phyloP scores from a whole-genome alignment of 2,329 filamentous ascomycete genomes.

The Raffaelea albimanens region DNA sequence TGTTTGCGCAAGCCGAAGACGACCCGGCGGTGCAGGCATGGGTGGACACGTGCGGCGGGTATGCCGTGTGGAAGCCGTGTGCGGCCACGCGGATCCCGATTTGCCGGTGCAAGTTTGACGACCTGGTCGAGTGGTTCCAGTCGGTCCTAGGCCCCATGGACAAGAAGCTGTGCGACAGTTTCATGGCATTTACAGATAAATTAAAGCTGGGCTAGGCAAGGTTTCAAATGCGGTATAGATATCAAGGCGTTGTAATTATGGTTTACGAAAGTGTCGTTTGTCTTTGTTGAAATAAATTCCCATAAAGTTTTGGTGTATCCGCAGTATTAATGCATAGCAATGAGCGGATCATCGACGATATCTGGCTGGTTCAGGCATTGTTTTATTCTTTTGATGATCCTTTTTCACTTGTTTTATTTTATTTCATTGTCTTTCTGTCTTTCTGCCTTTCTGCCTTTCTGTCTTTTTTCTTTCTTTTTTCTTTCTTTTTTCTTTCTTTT shows the following conservation, averaged over 20 bases:
- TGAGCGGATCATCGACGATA: too few species aligned
- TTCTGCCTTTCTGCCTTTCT: background rate
- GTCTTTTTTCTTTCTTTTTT: background rate
- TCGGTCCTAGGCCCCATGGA: background rate
- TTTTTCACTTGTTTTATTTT: background rate
- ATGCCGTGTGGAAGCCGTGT: conserved; percentile 2
- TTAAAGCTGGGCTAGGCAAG: background rate
- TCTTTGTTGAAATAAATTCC: too few species aligned
- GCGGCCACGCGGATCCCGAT: background rate
- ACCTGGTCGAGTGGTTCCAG: background rate
- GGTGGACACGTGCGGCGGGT: background rate
- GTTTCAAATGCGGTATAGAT: too few species aligned
- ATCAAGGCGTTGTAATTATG: too few species aligned
- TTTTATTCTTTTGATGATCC: too few species aligned
- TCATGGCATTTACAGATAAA: conserved; percentile 1
- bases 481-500: background rate
- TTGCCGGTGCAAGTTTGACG: conserved; percentile 2
- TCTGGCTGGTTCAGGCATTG: too few species aligned
- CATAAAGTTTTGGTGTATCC: too few species aligned
- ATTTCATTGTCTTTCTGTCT: background rate
- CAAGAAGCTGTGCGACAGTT: background rate
- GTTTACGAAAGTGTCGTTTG: too few species aligned
- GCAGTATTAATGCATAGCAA: too few species aligned
- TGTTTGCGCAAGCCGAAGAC: background rate
- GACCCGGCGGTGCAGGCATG: background rate